Evolutionary conservation across 768 basidiomycete genomes (phyloP), one percentile per base, ranked within the genome.

Genomic region (Phaffia australis): DNA sequence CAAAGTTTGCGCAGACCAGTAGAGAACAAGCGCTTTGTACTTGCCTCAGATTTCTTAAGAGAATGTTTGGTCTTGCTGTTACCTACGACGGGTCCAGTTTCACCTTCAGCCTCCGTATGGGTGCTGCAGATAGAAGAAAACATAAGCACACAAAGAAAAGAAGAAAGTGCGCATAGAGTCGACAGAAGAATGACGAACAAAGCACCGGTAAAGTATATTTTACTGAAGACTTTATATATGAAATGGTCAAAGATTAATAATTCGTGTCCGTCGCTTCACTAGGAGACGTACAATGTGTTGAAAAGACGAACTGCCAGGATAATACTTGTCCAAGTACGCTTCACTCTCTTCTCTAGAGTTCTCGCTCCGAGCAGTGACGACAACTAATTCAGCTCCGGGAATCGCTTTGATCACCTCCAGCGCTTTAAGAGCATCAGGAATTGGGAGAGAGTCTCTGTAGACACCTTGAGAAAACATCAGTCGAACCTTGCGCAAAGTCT

Each of bases 41-140:
- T 60, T 8, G 63, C 60, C 66, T 67, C 66, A 15, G 60, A 62
- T 48, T 67, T 67, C 60, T 63, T 67, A 5, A 67, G 60, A 23
- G 60, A 61, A 19, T 51, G 66, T 42, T 42, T 42, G 11, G 35
- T 42, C 15, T 47, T 54, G 18, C 16, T 14, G 4, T 60, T 42
- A 1, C n/a, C 25, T 19, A 67, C 11, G 8, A 50, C 29, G 21
- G 66, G 66, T 23, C 66, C 66, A 4, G 46, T 50, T 50, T 67
- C 66, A 19, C 60, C 65, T 25, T 66, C 65, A 9, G 65, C 55
- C 1, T 59, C 60, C 18, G 61, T 25, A 46, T 66, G 65, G 14
- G 65, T 66, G 59, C 65, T 66, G n/a, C 14, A 5, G 23, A 19
- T 4, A 25, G 23, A 27, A 21, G 47, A 18, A 30, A 25, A 11